A percentile compares a stretch with the other conserved stretches of the same genome.
Evolutionary conservation across 1,284 basidiomycete genomes (phyloP).

Genomic region (Cutaneotrichosporon dermatis): DNA sequence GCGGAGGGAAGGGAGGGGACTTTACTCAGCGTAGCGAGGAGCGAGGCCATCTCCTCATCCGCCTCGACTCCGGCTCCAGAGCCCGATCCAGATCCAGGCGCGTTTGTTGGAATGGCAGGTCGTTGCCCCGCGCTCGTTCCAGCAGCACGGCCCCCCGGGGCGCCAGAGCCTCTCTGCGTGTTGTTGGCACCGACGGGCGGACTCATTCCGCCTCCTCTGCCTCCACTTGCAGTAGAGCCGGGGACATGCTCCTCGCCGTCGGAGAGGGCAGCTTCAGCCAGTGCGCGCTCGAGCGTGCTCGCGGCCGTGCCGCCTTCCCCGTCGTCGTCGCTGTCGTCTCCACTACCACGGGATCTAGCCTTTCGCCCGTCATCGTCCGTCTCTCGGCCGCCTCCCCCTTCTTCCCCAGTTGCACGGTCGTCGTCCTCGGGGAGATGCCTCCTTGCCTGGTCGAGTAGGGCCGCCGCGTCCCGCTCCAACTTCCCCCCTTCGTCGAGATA

Average conservation of each 20-base stretch:
- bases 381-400: too few relatives aligned
- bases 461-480: background rate
- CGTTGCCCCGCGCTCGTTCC: too few relatives aligned
- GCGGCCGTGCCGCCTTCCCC: slow-evolving; percentile 3
- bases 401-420: background rate
- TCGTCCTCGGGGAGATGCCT: background rate
- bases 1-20: too few relatives aligned
- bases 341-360: too few relatives aligned
- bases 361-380: too few relatives aligned
- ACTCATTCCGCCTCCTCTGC: background rate
- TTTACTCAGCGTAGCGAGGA: too few relatives aligned
- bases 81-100: background rate
- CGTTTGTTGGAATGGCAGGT: too few relatives aligned
- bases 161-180: background rate
- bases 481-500: background rate
- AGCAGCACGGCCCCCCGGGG: too few relatives aligned
- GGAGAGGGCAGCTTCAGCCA: slow-evolving; percentile 1
- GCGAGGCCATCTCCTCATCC: too few relatives aligned
- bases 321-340: background rate
- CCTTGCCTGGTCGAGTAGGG: background rate
- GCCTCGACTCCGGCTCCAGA: slow-evolving; percentile 3
- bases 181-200: background rate
- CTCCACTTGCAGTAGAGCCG: too few relatives aligned
- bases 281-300: background rate
- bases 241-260: background rate